phyloP scores from a whole-genome alignment of 2,329 filamentous ascomycete genomes.

The Fusarium globosum region DNA sequence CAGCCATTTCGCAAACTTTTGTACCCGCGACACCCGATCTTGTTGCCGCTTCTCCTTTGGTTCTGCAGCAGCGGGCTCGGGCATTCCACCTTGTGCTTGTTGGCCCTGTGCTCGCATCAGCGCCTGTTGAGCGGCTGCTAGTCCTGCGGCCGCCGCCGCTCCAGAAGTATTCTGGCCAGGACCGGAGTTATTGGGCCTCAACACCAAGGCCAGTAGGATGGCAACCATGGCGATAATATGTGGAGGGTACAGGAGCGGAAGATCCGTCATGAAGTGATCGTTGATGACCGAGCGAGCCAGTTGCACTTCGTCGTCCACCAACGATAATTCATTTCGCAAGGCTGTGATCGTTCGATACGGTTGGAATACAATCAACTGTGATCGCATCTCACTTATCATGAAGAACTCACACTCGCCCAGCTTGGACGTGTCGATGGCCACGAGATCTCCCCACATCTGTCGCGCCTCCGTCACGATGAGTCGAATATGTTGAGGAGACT shows the following conservation, averaged over 20 bases:
- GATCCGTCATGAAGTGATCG: conserved; percentile 91
- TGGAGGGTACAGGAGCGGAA: conserved; percentile 87
- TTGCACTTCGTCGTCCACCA: conserved; percentile 81
- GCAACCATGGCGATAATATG: conserved; percentile 89
- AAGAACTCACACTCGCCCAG: conserved; percentile 95
- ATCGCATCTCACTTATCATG: conserved; percentile 90
- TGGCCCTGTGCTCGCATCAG: conserved; percentile 59
- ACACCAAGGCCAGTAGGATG: conserved; percentile 84
- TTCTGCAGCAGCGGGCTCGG: conserved; percentile 38
- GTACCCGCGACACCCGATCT: conserved; percentile 72
- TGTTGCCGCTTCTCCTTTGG: conserved; percentile 63
- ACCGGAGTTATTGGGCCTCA: conserved; percentile 67
- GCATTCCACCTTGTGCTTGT: conserved; percentile 35
- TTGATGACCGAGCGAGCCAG: conserved; percentile 88
- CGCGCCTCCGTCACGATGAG: conserved; percentile 89
- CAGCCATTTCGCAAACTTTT: conserved; percentile 78
- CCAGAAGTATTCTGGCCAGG: conserved; percentile 46
- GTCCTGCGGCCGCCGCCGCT: conserved; percentile 53
- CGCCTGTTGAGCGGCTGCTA: conserved; percentile 63
- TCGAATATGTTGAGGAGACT: conserved; percentile 95
- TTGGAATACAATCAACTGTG: conserved; percentile 89
- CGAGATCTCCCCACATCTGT: conserved; percentile 83
- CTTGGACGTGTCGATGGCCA: conserved; percentile 80
- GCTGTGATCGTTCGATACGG: conserved; percentile 85
- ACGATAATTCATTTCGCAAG: conserved; percentile 74